Evolutionary conservation across 208 protist species (phyloP).

Genomic region (Trypanosoma vivax): DNA sequence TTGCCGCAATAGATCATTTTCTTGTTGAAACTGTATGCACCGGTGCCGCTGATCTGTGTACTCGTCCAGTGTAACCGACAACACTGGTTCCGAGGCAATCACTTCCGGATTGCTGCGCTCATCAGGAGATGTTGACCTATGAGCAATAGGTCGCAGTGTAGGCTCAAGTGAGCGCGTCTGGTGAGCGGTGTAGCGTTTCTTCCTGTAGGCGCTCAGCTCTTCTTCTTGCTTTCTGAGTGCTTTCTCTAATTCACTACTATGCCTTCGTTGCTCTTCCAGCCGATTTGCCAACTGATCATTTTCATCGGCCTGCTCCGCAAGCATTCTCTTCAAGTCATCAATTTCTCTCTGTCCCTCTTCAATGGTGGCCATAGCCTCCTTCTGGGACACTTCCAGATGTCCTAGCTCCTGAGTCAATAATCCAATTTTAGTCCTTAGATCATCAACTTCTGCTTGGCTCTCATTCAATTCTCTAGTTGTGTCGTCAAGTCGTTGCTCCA

Average conservation of each 20-base stretch:
- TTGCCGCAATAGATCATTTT: slow-evolving; percentile 17
- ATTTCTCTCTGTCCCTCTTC: slow-evolving; percentile 21
- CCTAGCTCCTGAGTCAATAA: slow-evolving; percentile 6
- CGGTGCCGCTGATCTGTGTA: slow-evolving; percentile 12
- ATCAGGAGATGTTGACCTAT: neutral
- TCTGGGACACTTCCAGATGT: slow-evolving; percentile 13
- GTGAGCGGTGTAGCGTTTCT: slow-evolving; percentile 19
- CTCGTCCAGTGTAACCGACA: slow-evolving; percentile 28
- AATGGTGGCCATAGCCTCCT: slow-evolving; percentile 8
- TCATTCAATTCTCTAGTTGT: neutral
- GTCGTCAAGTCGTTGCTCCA: neutral
- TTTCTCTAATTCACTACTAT: neutral
- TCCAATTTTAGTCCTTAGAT: slow-evolving; percentile 5
- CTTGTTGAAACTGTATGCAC: slow-evolving; percentile 16
- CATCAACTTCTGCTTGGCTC: slow-evolving; percentile 7
- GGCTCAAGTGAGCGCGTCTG: slow-evolving; percentile 15
- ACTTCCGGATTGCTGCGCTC: slow-evolving; percentile 1
- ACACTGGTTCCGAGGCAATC: slow-evolving; percentile 15
- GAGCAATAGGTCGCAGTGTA: slow-evolving; percentile 12
- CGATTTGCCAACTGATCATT: slow-evolving; percentile 1
- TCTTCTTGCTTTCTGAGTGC: neutral
- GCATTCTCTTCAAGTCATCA: slow-evolving; percentile 7
- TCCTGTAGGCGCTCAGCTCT: slow-evolving; percentile 18
- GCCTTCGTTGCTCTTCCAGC: slow-evolving; percentile 1
- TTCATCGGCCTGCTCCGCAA: slow-evolving; percentile 6